These are phyloP conservation scores for Sporothrix pallida DNA, from an alignment of 2,329 filamentous ascomycete species.

Conservation along the genomic window DNA sequence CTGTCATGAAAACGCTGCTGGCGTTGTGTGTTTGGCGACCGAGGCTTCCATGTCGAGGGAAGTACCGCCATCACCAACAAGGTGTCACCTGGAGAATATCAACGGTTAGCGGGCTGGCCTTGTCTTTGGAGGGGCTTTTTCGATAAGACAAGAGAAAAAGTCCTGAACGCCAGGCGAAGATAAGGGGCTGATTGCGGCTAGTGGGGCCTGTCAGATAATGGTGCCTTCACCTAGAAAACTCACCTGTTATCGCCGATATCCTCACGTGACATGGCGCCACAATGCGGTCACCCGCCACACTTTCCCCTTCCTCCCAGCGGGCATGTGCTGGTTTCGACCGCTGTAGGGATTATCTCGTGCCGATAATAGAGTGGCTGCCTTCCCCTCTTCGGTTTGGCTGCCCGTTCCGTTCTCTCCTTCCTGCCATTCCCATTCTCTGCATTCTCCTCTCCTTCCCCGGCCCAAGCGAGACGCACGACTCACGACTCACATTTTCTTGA, in stretches of 20 bases:
- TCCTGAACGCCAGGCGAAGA: background rate
- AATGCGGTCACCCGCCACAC: constrained; percentile 25
- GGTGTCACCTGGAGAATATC: background rate
- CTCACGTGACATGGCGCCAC: constrained; percentile 30
- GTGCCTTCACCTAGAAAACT: background rate
- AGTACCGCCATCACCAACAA: background rate
- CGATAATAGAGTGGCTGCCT: constrained; percentile 31
- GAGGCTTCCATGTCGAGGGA: background rate
- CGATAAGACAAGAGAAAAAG: background rate
- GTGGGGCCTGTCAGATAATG: constrained; percentile 4
- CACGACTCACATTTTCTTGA: constrained; percentile 25
- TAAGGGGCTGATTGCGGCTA: constrained; percentile 10
- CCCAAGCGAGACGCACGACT: constrained; percentile 22
- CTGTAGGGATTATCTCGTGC: constrained; percentile 24
- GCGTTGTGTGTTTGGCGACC: background rate
- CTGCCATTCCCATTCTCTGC: constrained; percentile 1
- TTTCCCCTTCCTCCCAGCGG: constrained; percentile 11
- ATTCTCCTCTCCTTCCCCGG: constrained; percentile 21
- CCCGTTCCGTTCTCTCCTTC: constrained; percentile 11
- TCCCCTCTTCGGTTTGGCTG: constrained; percentile 29
- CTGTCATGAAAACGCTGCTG: background rate
- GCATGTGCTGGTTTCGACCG: constrained; percentile 5
- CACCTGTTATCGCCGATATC: constrained; percentile 3
- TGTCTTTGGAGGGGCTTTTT: constrained; percentile 10
- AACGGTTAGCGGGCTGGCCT: background rate